Percentiles rank a stretch among this genome's conserved stretches.
Evolutionary conservation across 2,329 filamentous ascomycete genomes (phyloP).

Genomic region (Fusarium ramigenum): DNA sequence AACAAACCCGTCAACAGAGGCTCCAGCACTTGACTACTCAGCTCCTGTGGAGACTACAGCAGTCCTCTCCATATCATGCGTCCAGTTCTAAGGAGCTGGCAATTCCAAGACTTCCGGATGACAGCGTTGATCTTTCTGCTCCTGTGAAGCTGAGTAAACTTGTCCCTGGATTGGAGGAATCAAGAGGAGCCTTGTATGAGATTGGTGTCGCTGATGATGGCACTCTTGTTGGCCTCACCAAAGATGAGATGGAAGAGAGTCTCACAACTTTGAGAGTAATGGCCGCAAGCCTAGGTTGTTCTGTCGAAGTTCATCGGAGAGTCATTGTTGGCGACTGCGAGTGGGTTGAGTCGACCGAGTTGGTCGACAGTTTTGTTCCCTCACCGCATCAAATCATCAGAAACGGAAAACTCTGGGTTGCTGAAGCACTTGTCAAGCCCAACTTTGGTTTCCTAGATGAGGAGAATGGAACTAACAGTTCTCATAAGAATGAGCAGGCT

Average conservation of each 20-base stretch:
- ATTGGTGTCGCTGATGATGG: constrained; percentile 97
- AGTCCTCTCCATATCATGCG: constrained; percentile 91
- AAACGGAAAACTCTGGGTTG: constrained; percentile 78
- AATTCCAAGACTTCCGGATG: constrained; percentile 78
- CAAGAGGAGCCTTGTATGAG: constrained; percentile 91
- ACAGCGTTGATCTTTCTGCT: constrained; percentile 56
- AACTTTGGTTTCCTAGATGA: constrained; percentile 58
- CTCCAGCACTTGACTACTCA: constrained; percentile 94
- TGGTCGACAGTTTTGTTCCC: constrained; percentile 42
- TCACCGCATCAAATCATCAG: constrained; percentile 36
- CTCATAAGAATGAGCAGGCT: neutral
- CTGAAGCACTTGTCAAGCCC: constrained; percentile 88
- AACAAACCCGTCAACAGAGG: constrained; percentile 83
- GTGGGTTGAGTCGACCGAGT: constrained; percentile 62
- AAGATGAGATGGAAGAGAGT: constrained; percentile 93
- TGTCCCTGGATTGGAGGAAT: constrained; percentile 87
- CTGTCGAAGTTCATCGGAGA: constrained; percentile 81
- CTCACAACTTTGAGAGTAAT: constrained; percentile 85
- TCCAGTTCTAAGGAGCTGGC: constrained; percentile 79
- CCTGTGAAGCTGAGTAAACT: constrained; percentile 64
- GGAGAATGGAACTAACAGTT: neutral
- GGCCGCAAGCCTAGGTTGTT: constrained; percentile 91
- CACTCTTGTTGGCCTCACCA: constrained; percentile 84
- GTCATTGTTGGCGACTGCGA: constrained; percentile 88
- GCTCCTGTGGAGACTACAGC: constrained; percentile 91